A percentile compares a stretch with the other conserved stretches of the same genome.
These are phyloP conservation scores for Solanum piurae DNA, from an alignment of 257 asterid species.

Conservation along the genomic window DNA sequence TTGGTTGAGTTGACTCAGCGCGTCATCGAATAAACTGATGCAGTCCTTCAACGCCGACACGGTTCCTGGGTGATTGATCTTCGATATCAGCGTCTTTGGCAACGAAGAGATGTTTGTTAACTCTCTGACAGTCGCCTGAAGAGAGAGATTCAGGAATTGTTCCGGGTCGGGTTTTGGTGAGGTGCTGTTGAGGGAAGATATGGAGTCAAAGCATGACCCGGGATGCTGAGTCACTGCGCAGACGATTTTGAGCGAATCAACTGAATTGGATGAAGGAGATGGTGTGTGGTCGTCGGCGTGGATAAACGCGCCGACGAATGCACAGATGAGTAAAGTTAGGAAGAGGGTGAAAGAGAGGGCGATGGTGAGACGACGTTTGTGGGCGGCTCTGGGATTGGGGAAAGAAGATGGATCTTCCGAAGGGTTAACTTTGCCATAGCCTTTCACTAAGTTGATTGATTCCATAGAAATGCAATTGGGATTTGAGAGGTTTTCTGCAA, in stretches of 20 bases:
- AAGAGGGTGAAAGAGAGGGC: not conserved
- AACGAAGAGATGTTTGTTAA: slow-evolving; percentile 27
- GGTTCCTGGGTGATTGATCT: slow-evolving; percentile 11
- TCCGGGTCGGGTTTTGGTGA: slow-evolving; percentile 47
- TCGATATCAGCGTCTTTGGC: slow-evolving; percentile 18
- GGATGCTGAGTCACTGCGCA: slow-evolving; percentile 80
- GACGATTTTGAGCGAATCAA: slow-evolving; percentile 44
- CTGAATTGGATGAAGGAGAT: slow-evolving; percentile 22
- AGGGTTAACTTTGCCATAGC: slow-evolving; percentile 1
- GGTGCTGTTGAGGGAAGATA: slow-evolving; percentile 34
- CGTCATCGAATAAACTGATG: slow-evolving; percentile 46
- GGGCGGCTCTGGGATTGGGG: not conserved
- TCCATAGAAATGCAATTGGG: not conserved
- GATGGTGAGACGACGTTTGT: not conserved
- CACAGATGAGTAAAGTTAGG: slow-evolving; percentile 1
- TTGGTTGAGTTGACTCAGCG: slow-evolving; percentile 49
- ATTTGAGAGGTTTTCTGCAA: not conserved
- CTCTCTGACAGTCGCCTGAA: slow-evolving; percentile 32
- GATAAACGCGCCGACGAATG: not conserved
- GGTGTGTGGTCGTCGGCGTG: not conserved
- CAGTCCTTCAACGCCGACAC: slow-evolving; percentile 64
- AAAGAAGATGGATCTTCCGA: not conserved
- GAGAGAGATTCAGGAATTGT: slow-evolving; percentile 60
- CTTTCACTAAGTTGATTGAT: not conserved
- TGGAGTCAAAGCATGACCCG: slow-evolving; percentile 54